Conservation (phyloP, 495 filamentous ascomycete species). For the Podospora pseudocomata region DNA sequence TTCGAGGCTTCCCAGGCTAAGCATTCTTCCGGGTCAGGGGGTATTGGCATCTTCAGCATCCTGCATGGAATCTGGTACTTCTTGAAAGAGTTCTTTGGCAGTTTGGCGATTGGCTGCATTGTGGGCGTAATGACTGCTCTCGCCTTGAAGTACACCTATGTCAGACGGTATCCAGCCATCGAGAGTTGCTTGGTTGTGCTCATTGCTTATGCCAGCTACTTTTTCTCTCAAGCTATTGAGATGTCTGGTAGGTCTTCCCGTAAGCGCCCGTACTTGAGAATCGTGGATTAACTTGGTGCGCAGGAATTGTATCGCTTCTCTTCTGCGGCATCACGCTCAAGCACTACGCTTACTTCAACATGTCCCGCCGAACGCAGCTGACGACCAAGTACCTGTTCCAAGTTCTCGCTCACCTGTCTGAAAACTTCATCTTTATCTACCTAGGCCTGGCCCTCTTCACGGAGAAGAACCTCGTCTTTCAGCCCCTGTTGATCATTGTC, state of each 20-base stretch:
- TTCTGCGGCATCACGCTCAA: constrained; percentile 98
- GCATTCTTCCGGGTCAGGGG: constrained; percentile 50
- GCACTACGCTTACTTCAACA: constrained; percentile 99
- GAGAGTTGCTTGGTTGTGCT: constrained; percentile 93
- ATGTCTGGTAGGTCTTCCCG: constrained; percentile 68
- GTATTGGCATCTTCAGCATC: constrained; percentile 67
- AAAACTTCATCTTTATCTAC: constrained; percentile 99
- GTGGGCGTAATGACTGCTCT: constrained; percentile 85
- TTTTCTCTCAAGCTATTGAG: constrained; percentile 89
- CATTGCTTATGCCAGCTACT: constrained; percentile 94
- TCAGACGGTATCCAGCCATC: constrained; percentile 89
- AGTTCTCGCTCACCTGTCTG: constrained; percentile 87
- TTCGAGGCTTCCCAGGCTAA: constrained; percentile 97
- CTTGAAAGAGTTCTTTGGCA: constrained; percentile 92
- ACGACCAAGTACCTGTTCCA: constrained; percentile 98
- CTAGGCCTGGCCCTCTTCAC: constrained; percentile 92
- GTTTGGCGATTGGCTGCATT: constrained; percentile 78
- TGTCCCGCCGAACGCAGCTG: constrained; percentile 95
- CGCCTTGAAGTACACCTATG: constrained; percentile 85
- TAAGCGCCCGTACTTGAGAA: neutral
- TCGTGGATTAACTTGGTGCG: constrained; percentile 22
- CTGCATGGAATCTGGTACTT: constrained; percentile 93
- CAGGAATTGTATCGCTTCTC: constrained; percentile 92
- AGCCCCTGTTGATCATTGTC: constrained; percentile 92
- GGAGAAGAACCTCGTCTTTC: constrained; percentile 79